Conservation (phyloP, 805 yeast genomes). For the Kluyveromyces aestuarii region DNA sequence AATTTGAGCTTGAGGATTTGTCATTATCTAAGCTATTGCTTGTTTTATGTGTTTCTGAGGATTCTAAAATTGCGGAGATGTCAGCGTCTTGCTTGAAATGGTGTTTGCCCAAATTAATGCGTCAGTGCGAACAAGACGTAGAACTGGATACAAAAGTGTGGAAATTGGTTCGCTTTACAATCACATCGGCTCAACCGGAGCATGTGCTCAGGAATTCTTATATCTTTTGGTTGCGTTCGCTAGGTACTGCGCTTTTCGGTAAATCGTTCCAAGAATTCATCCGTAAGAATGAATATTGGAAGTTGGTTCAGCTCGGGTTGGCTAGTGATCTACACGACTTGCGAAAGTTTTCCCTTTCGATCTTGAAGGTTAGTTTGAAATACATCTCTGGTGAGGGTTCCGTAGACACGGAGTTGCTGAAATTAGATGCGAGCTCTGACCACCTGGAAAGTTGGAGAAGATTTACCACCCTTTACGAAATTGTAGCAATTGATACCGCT, state of each 20-base stretch:
- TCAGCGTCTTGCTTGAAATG: slow-evolving; percentile 40
- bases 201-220: slow-evolving; percentile 36
- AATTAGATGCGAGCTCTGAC: slow-evolving; percentile 76
- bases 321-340: slow-evolving; percentile 52
- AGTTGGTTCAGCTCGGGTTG: slow-evolving; percentile 44
- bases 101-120: slow-evolving; percentile 35
- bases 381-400: slow-evolving; percentile 63
- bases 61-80: slow-evolving; percentile 29
- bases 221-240: slow-evolving; percentile 47
- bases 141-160: slow-evolving; percentile 33
- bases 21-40: slow-evolving; percentile 24
- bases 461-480: slow-evolving; percentile 66
- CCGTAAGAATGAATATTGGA: slow-evolving; percentile 41
- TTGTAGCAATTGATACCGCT: slow-evolving; percentile 76
- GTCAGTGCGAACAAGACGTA: slow-evolving; percentile 8
- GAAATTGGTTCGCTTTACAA: slow-evolving; percentile 35
- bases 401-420: slow-evolving; percentile 70
- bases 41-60: slow-evolving; percentile 31
- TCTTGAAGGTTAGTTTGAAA: slow-evolving; percentile 52
- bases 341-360: slow-evolving; percentile 58
- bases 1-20: neutral
- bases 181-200: slow-evolving; percentile 18
- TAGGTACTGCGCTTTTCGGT: slow-evolving; percentile 21
- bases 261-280: slow-evolving; percentile 7
- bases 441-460: slow-evolving; percentile 78